Conservation (phyloP, 345 rosid genomes). For the Isatis tinctoria region DNA sequence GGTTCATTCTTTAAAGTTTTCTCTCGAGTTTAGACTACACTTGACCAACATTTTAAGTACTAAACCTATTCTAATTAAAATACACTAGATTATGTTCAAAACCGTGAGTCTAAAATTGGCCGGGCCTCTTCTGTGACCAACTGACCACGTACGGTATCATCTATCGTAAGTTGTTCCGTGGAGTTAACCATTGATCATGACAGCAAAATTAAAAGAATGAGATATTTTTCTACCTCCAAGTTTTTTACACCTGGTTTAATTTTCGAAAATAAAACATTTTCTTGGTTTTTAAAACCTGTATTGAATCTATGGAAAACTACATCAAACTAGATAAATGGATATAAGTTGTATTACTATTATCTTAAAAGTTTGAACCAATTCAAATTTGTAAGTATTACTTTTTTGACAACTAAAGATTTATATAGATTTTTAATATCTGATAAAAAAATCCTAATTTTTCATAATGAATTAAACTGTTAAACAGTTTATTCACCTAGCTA, state of each 20-base stretch:
- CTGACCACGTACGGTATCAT: slow-evolving; percentile 9
- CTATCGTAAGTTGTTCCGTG: slow-evolving; percentile 5
- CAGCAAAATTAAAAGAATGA: background rate
- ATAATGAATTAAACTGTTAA: background rate
- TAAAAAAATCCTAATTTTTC: too few species aligned
- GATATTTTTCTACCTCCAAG: background rate
- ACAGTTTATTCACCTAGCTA: background rate
- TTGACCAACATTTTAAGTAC: background rate
- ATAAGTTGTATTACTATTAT: background rate
- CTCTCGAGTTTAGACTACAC: background rate
- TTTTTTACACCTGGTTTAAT: background rate
- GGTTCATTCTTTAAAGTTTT: background rate
- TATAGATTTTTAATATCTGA: too few species aligned
- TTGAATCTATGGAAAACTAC: background rate
- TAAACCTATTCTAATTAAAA: background rate
- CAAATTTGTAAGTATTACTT: too few species aligned
- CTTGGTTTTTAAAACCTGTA: background rate
- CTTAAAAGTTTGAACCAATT: background rate
- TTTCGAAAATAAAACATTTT: background rate
- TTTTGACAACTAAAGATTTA: too few species aligned
- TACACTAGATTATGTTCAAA: background rate
- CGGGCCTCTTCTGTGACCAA: background rate
- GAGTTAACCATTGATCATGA: slow-evolving; percentile 17
- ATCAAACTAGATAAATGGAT: background rate
- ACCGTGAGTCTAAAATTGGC: background rate